Percentiles rank a stretch among this genome's conserved stretches.
Conservation (phyloP, 2,329 filamentous ascomycete species). For the Aspergillus felis region DNA sequence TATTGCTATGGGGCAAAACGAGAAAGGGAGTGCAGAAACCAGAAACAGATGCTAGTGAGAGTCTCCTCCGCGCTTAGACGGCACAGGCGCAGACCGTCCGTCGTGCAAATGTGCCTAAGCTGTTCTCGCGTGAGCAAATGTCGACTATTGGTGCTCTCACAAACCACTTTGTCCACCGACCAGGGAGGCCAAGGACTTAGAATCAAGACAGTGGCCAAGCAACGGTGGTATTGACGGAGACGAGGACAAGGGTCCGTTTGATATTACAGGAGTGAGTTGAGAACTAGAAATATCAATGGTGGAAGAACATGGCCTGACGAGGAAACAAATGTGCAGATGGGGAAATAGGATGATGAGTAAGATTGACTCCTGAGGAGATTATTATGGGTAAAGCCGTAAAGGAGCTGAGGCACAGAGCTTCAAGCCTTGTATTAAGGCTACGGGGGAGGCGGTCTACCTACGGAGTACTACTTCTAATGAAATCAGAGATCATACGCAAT, state of each 20-base stretch:
- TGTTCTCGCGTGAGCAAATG: background rate
- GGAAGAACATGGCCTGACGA: background rate
- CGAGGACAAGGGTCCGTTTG: background rate
- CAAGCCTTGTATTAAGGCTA: background rate
- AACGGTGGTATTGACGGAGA: background rate
- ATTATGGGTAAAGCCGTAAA: too few species aligned
- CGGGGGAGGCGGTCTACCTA: background rate
- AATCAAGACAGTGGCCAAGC: background rate
- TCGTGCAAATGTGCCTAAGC: background rate
- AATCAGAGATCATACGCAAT: background rate
- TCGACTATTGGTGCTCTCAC: background rate
- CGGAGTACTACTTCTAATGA: too few species aligned
- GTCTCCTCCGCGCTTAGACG: background rate
- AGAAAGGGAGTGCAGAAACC: background rate
- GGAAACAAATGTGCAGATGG: background rate
- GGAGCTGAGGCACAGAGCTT: background rate
- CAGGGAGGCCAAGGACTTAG: background rate
- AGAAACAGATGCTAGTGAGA: background rate
- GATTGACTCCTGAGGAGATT: background rate
- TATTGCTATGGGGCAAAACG: background rate
- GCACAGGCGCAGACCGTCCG: background rate
- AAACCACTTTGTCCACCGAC: background rate
- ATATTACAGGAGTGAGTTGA: conserved; percentile 1
- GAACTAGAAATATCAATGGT: background rate
- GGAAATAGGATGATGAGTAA: background rate